Evolutionary conservation across 75 land plant species (phyloP).

Genomic region (Picea glauca): DNA sequence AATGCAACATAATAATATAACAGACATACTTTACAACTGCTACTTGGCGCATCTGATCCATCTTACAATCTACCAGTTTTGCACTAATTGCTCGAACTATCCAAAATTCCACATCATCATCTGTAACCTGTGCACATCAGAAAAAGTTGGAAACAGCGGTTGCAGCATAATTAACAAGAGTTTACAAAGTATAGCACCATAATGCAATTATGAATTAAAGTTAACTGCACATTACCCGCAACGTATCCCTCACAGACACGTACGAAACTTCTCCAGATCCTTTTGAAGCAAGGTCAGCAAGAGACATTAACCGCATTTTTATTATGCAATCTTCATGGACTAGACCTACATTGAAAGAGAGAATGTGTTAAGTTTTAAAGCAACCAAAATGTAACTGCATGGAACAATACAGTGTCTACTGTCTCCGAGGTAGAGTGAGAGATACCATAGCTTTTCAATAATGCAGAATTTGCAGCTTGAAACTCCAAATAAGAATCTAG

Average conservation of each 20-base stretch:
- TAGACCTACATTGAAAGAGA: constrained; percentile 43
- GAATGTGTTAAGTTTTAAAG: neutral
- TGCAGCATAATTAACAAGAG: neutral
- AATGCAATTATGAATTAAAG: neutral
- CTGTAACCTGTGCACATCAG: constrained; percentile 48
- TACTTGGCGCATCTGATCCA: constrained; percentile 90
- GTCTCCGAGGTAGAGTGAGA: neutral
- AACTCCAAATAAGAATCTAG: constrained; percentile 85
- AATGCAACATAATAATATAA: neutral
- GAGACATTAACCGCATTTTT: constrained; percentile 95
- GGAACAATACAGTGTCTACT: neutral
- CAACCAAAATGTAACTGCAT: neutral
- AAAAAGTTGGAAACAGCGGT: neutral
- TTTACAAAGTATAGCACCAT: constrained; percentile 9
- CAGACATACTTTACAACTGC: constrained; percentile 68
- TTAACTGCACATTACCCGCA: constrained; percentile 63
- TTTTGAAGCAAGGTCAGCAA: constrained; percentile 73
- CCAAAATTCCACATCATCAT: constrained; percentile 95
- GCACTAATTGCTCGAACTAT: constrained; percentile 81
- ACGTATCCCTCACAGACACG: constrained; percentile 64
- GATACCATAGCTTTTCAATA: constrained; percentile 79
- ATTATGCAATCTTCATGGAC: constrained; percentile 90
- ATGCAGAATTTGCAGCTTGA: constrained; percentile 61
- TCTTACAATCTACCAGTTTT: constrained; percentile 86
- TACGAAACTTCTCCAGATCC: constrained; percentile 75